Base-by-base conservation (phyloP, 306 rosid species). In the Gynostemma pentaphyllum region DNA sequence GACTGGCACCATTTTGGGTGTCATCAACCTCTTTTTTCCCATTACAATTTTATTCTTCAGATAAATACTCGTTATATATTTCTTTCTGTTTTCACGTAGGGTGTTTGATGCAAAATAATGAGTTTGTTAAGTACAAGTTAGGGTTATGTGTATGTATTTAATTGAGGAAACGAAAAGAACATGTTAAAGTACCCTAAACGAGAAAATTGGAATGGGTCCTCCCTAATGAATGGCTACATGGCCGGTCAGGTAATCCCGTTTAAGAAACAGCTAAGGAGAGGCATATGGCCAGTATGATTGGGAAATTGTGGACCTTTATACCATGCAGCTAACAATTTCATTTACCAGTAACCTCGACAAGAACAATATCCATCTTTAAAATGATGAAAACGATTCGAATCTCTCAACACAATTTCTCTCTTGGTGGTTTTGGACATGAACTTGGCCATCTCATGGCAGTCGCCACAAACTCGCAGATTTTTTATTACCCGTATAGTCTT, bases 401-500 rank as follows among this genome's bases (percentile, higher is more conserved):
- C 89, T 75, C 89, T 80, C 70, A 86, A 59, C 64, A 86, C 62
- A 51, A 86, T 81, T 71, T 83, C 87, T 76, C 87, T 81, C 59
- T 37, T 30, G 22, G 80, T 32, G 14, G 77, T 22, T 71, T 75
- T 83, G 49, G 87, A 81, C 64, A 86, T 74, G 83, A 86, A 83
- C 80, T 77, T 83, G 1, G 80, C 89, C 89, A 70, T 86, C 80
- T 86, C 89, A 63, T 83, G 94, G 53, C 89, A 86, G 70, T 86
- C 94, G 28, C 85, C 78, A n/a, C 94, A 86, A n/a, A 80, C 85
- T 30, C 94, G 76, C 45, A 83, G 78, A 49, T 86, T 86, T 75
- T 86, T 86, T 14, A 83, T 70, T 41, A 83, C 94, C 73, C 89
- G 71, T 50, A 86, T 74, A 18, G 80, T 74, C 68, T 78, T 80